Evolutionary conservation across 2,329 filamentous ascomycete genomes (phyloP).

Genomic region (Clathrospora elynae): DNA sequence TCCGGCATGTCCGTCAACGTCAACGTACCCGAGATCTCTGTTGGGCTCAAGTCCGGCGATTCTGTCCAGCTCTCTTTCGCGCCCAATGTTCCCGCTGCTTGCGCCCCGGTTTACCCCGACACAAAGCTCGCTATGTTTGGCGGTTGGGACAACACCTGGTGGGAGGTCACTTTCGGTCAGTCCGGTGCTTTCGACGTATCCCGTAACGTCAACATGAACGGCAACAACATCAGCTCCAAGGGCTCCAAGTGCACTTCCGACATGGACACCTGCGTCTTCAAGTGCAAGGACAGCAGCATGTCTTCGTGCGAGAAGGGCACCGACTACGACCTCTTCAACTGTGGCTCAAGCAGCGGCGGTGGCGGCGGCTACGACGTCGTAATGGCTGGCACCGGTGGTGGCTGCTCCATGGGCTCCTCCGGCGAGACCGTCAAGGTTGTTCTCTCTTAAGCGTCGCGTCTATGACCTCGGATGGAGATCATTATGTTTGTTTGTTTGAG

Average conservation of each 20-base stretch:
- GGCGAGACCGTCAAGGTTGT: conserved; percentile 39
- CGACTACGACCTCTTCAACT: conserved; percentile 50
- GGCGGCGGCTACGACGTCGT: conserved; percentile 37
- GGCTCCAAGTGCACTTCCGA: conserved; percentile 50
- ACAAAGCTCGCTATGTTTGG: conserved; percentile 45
- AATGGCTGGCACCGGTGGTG: conserved; percentile 38
- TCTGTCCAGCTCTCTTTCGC: conserved; percentile 48
- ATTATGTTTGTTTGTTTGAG: conserved; percentile 16
- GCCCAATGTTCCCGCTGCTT: conserved; percentile 49
- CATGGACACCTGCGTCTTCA: conserved; percentile 53
- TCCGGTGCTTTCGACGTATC: conserved; percentile 52
- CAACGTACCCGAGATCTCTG: conserved; percentile 45
- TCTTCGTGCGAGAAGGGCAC: conserved; percentile 42
- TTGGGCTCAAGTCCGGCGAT: conserved; percentile 47
- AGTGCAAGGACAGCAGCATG: conserved; percentile 44
- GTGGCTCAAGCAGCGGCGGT: conserved; percentile 32
- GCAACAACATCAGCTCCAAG: conserved; percentile 48
- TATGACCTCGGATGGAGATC: conserved; percentile 17
- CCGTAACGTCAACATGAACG: conserved; percentile 53
- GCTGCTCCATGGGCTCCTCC: conserved; percentile 37
- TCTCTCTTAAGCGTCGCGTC: conserved; percentile 21
- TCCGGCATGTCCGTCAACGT: conserved; percentile 47
- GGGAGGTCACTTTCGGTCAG: conserved; percentile 51
- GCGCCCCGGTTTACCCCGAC: conserved; percentile 46
- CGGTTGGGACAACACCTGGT: conserved; percentile 53